Conservation (phyloP, 164 flowering plant species). For the Warburgia ugandensis region DNA sequence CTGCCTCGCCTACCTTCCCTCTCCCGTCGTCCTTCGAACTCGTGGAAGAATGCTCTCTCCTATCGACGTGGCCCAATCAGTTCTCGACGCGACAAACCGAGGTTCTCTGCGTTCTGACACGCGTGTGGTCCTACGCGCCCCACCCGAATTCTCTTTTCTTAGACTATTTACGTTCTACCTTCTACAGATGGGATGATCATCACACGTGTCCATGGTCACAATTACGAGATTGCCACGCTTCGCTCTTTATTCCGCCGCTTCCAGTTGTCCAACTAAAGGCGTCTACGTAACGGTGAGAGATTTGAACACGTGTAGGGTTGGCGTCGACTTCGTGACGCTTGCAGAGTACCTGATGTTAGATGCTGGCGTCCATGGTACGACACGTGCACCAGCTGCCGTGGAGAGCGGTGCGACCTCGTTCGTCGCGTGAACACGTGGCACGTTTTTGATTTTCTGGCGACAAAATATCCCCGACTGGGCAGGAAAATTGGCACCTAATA, state of each 20-base stretch:
- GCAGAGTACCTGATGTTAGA: too few species aligned
- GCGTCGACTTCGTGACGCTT: too few species aligned
- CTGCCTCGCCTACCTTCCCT: constrained; percentile 2
- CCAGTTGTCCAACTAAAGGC: constrained; percentile 7
- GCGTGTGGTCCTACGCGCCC: constrained; percentile 52
- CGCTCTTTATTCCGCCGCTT: constrained; percentile 3
- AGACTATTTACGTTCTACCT: too few species aligned
- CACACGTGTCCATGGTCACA: constrained; percentile 1
- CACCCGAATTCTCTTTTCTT: constrained; percentile 1
- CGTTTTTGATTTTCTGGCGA: too few species aligned
- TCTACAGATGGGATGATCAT: too few species aligned
- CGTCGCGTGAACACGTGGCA: too few species aligned
- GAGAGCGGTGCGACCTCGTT: too few species aligned
- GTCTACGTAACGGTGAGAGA: constrained; percentile 11
- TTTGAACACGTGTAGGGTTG: too few species aligned
- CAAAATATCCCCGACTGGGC: too few species aligned
- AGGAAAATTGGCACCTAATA: too few species aligned
- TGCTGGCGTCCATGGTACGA: too few species aligned
- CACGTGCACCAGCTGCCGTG: too few species aligned
- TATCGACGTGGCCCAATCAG: constrained; percentile 38
- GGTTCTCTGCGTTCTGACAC: constrained; percentile 39
- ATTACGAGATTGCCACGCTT: not conserved
- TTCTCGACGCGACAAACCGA: constrained; percentile 19
- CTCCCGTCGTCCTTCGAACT: constrained; percentile 14
- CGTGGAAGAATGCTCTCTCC: constrained; percentile 17